Percentiles rank a stretch among this genome's conserved stretches.
These are phyloP conservation scores for Cryptosporidium bovis DNA, from an alignment of 169 alveolate species.

Conservation along the genomic window DNA sequence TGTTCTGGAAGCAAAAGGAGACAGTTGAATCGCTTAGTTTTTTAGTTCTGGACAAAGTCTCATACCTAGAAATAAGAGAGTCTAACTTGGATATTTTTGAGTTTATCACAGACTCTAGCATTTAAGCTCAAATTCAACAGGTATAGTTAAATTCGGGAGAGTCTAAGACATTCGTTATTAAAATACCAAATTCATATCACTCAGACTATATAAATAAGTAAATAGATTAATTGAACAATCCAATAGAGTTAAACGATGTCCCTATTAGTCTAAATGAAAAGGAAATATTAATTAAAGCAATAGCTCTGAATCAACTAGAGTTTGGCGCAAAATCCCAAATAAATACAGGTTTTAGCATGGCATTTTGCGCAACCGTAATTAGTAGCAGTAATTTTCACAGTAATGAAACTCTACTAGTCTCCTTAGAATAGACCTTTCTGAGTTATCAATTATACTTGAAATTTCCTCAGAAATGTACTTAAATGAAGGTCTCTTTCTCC, in stretches of 20 bases:
- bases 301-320: too few species aligned
- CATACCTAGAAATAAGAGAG: slow-evolving; percentile 63
- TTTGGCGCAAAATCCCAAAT: too few species aligned
- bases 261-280: too few species aligned
- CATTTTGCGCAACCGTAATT: background rate
- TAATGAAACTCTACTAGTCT: slow-evolving; percentile 22
- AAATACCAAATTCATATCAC: background rate
- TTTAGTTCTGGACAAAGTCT: slow-evolving; percentile 30
- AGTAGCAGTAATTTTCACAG: too few species aligned
- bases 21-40: slow-evolving; percentile 56
- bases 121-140: background rate
- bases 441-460: slow-evolving; percentile 27
- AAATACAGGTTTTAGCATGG: background rate
- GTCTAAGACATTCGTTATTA: background rate
- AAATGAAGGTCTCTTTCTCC: slow-evolving; percentile 58
- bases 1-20: slow-evolving; percentile 46
- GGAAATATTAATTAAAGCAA: too few species aligned
- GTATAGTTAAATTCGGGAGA: too few species aligned
- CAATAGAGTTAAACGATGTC: too few species aligned
- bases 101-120: slow-evolving; percentile 28
- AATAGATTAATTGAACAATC: background rate
- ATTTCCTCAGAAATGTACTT: slow-evolving; percentile 21
- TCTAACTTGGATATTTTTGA: slow-evolving; percentile 47
- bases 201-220: background rate
- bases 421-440: background rate